These are phyloP conservation scores for Flaveria bidentis DNA, from an alignment of 129 eudicot genomes.

Conservation along the genomic window DNA sequence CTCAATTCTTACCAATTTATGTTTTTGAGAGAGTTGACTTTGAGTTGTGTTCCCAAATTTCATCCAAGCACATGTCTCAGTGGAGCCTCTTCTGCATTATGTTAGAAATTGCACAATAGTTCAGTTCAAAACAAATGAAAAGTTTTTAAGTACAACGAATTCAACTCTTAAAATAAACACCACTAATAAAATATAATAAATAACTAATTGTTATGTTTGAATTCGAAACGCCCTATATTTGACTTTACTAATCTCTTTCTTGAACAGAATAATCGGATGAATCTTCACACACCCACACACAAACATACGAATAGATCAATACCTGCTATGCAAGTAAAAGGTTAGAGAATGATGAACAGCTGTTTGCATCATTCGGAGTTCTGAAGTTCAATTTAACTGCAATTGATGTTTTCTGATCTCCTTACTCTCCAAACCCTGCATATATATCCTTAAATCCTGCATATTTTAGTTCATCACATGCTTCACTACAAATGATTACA, in stretches of 20 bases:
- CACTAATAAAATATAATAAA: too few relatives aligned
- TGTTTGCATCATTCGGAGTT: conserved; percentile 53
- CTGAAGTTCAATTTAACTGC: conserved; percentile 1
- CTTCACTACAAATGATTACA: too few relatives aligned
- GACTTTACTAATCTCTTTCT: neutral
- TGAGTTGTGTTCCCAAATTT: conserved; percentile 29
- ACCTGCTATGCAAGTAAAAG: conserved; percentile 53
- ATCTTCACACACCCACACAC: too few relatives aligned
- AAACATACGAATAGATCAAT: conserved; percentile 6
- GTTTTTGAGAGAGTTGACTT: conserved; percentile 31
- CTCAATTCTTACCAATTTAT: conserved; percentile 14
- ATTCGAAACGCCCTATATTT: neutral
- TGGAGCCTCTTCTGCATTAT: conserved; percentile 49
- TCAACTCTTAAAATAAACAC: too few relatives aligned
- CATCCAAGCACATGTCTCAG: conserved; percentile 27
- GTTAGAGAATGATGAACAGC: conserved; percentile 44
- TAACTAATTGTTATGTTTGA: neutral
- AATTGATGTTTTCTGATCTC: conserved; percentile 14
- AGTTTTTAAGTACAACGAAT: too few relatives aligned
- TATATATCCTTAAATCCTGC: neutral
- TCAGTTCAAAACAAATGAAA: neutral
- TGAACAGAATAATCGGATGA: neutral
- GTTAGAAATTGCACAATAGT: conserved; percentile 11
- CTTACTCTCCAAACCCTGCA: conserved; percentile 22
- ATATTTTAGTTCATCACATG: too few relatives aligned